Evolutionary conservation across 2,329 filamentous ascomycete genomes (phyloP), one percentile per base, ranked within the genome.

Genomic region (Fusarium proliferatum): DNA sequence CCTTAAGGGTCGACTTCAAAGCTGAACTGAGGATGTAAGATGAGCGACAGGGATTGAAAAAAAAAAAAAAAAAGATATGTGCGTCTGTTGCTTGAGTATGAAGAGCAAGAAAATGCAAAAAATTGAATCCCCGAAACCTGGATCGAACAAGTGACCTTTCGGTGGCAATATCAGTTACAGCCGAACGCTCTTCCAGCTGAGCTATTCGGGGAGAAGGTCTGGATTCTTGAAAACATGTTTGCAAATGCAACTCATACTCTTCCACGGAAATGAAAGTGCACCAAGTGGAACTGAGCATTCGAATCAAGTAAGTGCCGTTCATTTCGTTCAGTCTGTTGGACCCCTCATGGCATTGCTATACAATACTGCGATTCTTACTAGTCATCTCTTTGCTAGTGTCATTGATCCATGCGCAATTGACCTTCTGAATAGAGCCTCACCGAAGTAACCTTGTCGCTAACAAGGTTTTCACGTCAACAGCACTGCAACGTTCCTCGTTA

Each of bases 121-220:
- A 17, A 36, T 10, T 7, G 23, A 34, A 51, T 72, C 69, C 69
- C 69, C 69, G 69, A 72, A 72, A 72, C 69, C 69, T 72, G 70
- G 70, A 72, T 72, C 70, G 70, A 72, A 72, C 70, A 72, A 72
- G 70, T 72, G 70, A 72, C 70, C 70, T 72, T 72, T 72, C 70
- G 70, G 71, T 72, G 67, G 69, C 52, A 56, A 55, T 21, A 33
- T 52, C 70, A 49, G 41, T 72, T 72, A 72, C 70, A 72, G 69
- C 71, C 70, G 70, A 72, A 72, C 70, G 70, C 70, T 72, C 70
- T 72, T 72, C 70, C 70, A 72, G 70, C 70, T 72, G 70, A 72
- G 70, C 70, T 72, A 72, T 72, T 72, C 70, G 70, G 70, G 70
- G 70, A 72, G 26, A 61, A 62, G 62, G 52, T 69, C 51, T 53